A percentile compares a stretch with the other conserved stretches of the same genome.
phyloP scores from a whole-genome alignment of 2,329 filamentous ascomycete genomes.

The Colletotrichum eleusines region DNA sequence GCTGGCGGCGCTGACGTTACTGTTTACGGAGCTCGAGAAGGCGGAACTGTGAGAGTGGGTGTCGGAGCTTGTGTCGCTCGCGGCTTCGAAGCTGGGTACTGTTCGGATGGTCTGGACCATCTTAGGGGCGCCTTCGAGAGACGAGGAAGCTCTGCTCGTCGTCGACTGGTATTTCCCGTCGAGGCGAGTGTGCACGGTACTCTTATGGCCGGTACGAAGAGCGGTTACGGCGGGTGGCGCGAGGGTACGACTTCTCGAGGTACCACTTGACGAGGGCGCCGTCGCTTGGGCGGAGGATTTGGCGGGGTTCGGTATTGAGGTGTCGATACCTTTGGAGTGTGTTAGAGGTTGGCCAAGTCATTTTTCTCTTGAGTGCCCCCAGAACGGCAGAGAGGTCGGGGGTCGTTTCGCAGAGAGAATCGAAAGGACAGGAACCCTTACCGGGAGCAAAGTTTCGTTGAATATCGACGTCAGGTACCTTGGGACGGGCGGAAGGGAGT shows the following conservation, averaged over 20 bases:
- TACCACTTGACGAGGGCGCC: slow-evolving; percentile 43
- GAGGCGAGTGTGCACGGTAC: slow-evolving; percentile 52
- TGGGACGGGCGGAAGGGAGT: slow-evolving; percentile 23
- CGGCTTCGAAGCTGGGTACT: slow-evolving; percentile 66
- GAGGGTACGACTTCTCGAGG: slow-evolving; percentile 49
- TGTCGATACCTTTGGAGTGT: slow-evolving; percentile 19
- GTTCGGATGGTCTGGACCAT: slow-evolving; percentile 66
- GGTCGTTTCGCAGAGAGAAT: slow-evolving; percentile 29
- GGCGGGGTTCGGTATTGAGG: slow-evolving; percentile 7
- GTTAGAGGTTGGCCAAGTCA: slow-evolving; percentile 19
- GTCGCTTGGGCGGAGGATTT: slow-evolving; percentile 14
- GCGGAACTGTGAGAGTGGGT: slow-evolving; percentile 58
- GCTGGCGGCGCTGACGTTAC: slow-evolving; percentile 63
- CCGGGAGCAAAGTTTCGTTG: slow-evolving; percentile 48
- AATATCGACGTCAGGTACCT: slow-evolving; percentile 49
- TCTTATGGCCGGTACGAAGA: slow-evolving; percentile 51
- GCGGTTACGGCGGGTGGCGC: slow-evolving; percentile 51
- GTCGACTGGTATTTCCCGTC: slow-evolving; percentile 46
- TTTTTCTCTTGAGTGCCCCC: neutral
- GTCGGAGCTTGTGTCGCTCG: slow-evolving; percentile 59
- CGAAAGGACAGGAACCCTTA: slow-evolving; percentile 36
- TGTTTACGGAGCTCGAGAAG: slow-evolving; percentile 69
- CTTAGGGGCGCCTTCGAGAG: slow-evolving; percentile 47
- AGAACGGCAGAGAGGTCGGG: slow-evolving; percentile 8
- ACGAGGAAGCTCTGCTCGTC: slow-evolving; percentile 44